These are phyloP conservation scores for Lactifluus piperatus DNA, from an alignment of 768 basidiomycete species.

Conservation along the genomic window DNA sequence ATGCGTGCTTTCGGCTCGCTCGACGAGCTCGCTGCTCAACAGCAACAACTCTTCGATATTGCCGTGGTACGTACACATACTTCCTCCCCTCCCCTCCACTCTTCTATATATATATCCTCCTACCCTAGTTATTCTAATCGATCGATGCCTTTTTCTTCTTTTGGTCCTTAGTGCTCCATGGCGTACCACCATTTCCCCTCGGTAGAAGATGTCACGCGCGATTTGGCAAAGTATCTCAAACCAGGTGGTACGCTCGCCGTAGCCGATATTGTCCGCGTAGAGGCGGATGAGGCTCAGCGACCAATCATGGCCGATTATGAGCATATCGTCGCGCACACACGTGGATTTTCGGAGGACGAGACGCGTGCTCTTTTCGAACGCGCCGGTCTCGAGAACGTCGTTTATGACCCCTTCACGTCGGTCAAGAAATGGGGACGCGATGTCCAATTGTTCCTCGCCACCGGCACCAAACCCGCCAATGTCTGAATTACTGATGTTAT, in stretches of 20 bases:
- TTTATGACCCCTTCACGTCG: constrained; percentile 20
- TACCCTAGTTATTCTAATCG: background rate
- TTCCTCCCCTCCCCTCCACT: background rate
- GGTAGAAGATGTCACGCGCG: constrained; percentile 41
- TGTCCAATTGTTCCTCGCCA: constrained; percentile 10
- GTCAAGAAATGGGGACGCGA: constrained; percentile 5
- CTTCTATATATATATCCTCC: background rate
- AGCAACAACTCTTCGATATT: constrained; percentile 58
- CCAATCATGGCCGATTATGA: constrained; percentile 27
- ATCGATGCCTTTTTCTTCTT: too few species aligned
- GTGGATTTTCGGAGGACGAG: constrained; percentile 43
- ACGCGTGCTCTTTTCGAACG: constrained; percentile 43
- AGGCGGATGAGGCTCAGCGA: constrained; percentile 12
- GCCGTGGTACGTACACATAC: constrained; percentile 44
- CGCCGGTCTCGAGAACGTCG: constrained; percentile 42
- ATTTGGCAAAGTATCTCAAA: constrained; percentile 49
- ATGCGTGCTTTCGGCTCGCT: constrained; percentile 54
- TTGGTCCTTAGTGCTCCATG: constrained; percentile 41
- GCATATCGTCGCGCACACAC: constrained; percentile 45
- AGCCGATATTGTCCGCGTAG: constrained; percentile 32
- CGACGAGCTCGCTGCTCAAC: constrained; percentile 34
- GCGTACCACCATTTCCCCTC: constrained; percentile 57
- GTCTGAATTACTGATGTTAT: background rate
- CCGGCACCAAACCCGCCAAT: background rate
- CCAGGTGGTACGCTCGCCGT: constrained; percentile 54